Evolutionary conservation across 83 land plant genomes (phyloP).

Genomic region (Picea abies): DNA sequence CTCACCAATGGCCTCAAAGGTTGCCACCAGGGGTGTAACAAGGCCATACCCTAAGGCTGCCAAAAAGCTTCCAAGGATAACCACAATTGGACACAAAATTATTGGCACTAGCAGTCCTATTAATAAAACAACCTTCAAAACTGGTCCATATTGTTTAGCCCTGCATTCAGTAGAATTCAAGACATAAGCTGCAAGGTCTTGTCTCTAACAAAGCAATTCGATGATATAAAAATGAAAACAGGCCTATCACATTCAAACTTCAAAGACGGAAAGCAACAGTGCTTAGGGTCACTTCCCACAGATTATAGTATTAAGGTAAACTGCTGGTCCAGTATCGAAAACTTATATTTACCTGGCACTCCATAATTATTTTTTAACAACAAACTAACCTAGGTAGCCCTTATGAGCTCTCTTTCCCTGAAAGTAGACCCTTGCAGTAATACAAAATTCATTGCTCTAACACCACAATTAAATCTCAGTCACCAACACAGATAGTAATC

Average conservation of each 20-base stretch:
- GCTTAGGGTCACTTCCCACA: no score
- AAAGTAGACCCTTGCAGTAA: no score
- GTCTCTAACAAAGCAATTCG: background rate
- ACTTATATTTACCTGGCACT: no score
- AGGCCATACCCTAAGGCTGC: constrained; percentile 84
- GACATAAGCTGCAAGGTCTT: background rate
- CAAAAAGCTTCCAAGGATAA: constrained; percentile 63
- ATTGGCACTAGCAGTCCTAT: constrained; percentile 47
- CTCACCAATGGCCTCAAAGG: constrained; percentile 90
- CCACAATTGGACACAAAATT: constrained; percentile 52
- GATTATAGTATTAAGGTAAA: no score
- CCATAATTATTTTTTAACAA: no score
- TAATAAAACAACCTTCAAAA: constrained; percentile 60
- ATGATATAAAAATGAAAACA: background rate
- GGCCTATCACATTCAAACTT: background rate
- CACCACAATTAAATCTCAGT: no score
- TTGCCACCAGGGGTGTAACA: constrained; percentile 81
- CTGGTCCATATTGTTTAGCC: constrained; percentile 63
- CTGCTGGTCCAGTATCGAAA: no score
- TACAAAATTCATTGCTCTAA: no score
- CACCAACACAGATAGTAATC: no score
- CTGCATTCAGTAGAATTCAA: constrained; percentile 36
- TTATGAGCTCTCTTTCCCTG: no score
- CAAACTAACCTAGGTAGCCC: no score
- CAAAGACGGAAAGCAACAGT: no score